A percentile compares a stretch with the other conserved stretches of the same genome.
These are phyloP conservation scores for Ceratocystis variospora DNA, from an alignment of 2,329 filamentous ascomycete species.

Conservation along the genomic window DNA sequence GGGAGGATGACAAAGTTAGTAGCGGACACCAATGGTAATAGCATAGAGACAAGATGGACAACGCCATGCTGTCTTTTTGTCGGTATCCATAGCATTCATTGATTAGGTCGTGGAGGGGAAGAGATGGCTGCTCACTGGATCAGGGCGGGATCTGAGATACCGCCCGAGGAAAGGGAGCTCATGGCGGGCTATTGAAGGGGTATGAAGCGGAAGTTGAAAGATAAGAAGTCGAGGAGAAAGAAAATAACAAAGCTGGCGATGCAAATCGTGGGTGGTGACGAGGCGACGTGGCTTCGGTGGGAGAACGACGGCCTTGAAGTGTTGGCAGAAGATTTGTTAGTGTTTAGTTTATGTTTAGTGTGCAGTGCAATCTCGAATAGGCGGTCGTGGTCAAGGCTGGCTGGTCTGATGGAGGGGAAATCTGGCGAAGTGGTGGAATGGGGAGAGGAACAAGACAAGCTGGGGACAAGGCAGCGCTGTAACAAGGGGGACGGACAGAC, in stretches of 20 bases:
- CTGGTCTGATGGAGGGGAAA: constrained; percentile 12
- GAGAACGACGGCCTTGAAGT: neutral
- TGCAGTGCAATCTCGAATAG: constrained; percentile 6
- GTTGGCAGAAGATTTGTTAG: neutral
- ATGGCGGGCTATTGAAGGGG: constrained; percentile 6
- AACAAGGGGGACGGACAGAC: neutral
- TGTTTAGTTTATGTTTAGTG: neutral
- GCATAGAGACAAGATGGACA: neutral
- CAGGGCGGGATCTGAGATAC: constrained; percentile 52
- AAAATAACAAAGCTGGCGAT: neutral
- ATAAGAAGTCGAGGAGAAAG: neutral
- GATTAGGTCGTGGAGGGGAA: neutral
- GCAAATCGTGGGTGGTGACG: neutral
- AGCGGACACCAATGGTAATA: neutral
- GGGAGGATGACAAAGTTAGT: constrained; percentile 18
- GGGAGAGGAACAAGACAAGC: neutral
- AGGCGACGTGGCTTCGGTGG: constrained; percentile 1
- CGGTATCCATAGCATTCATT: neutral
- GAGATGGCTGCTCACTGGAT: constrained; percentile 39
- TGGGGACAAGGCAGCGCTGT: neutral
- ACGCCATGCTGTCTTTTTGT: neutral
- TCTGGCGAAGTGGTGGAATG: constrained; percentile 12
- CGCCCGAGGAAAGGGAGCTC: constrained; percentile 30
- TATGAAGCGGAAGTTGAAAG: neutral
- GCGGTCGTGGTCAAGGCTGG: constrained; percentile 1